A percentile compares a stretch with the other conserved stretches of the same genome.
These are phyloP conservation scores for Botryotinia calthae DNA, from an alignment of 2,329 filamentous ascomycete genomes.

Conservation along the genomic window DNA sequence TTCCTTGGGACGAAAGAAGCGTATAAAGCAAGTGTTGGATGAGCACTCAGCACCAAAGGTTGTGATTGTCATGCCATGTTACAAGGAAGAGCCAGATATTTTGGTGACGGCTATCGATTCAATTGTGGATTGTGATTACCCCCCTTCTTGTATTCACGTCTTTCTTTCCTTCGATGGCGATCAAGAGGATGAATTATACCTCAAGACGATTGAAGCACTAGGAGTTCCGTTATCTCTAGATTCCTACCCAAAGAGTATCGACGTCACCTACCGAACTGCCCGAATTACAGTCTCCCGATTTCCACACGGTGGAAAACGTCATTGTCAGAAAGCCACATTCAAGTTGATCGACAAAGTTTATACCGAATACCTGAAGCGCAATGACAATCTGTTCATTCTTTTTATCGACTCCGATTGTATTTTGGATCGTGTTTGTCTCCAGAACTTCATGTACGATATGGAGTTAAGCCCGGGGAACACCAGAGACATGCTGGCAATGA, in stretches of 20 bases:
- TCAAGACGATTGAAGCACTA: slow-evolving; percentile 80
- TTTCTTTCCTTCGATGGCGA: slow-evolving; percentile 95
- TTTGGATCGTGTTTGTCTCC: slow-evolving; percentile 83
- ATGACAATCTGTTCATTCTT: slow-evolving; percentile 91
- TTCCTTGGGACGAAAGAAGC: slow-evolving; percentile 75
- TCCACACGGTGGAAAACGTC: slow-evolving; percentile 86
- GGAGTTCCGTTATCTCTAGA: slow-evolving; percentile 76
- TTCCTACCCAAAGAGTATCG: slow-evolving; percentile 83
- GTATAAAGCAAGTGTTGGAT: slow-evolving; percentile 80
- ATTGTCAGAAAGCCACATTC: slow-evolving; percentile 92
- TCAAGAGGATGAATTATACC: slow-evolving; percentile 81
- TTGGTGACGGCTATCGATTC: slow-evolving; percentile 86
- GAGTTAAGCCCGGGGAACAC: slow-evolving; percentile 91
- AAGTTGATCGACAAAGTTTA: slow-evolving; percentile 93
- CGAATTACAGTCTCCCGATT: slow-evolving; percentile 91
- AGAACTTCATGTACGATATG: slow-evolving; percentile 99
- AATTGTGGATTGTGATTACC: slow-evolving; percentile 91
- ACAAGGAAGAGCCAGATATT: slow-evolving; percentile 83
- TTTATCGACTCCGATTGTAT: slow-evolving; percentile 99
- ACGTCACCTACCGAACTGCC: slow-evolving; percentile 77
- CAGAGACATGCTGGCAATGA: slow-evolving; percentile 95
- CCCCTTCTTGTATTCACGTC: slow-evolving; percentile 85
- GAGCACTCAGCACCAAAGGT: slow-evolving; percentile 87
- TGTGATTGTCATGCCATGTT: slow-evolving; percentile 95
- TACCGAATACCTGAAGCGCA: slow-evolving; percentile 75